Percentiles rank a stretch among this genome's conserved stretches.
Conservation (phyloP, 371 early-diverging fungal genomes). For the Saksenaea oblongispora region DNA sequence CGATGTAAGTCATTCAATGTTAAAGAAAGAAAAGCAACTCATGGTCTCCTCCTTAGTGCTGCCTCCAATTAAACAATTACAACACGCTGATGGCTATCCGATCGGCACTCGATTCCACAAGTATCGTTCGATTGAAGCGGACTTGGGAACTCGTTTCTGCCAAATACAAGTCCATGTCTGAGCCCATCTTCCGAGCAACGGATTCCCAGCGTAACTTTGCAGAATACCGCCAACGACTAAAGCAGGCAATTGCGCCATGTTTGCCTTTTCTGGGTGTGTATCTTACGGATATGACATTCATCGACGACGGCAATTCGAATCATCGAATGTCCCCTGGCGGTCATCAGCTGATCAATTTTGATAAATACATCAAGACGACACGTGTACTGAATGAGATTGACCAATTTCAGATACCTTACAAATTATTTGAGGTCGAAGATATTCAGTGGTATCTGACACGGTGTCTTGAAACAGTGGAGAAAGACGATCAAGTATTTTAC, state of each 20-base stretch:
- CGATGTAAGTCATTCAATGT: constrained; percentile 27
- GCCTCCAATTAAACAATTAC: constrained; percentile 73
- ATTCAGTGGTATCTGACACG: constrained; percentile 39
- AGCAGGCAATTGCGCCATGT: constrained; percentile 67
- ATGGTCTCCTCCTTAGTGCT: constrained; percentile 37
- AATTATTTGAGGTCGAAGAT: constrained; percentile 57
- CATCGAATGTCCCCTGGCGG: constrained; percentile 37
- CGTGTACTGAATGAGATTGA: constrained; percentile 74
- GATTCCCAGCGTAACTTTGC: constrained; percentile 75
- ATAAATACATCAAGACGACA: constrained; percentile 72
- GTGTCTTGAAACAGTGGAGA: constrained; percentile 38
- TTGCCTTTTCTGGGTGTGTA: constrained; percentile 86
- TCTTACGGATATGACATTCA: constrained; percentile 86
- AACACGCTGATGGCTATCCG: constrained; percentile 80
- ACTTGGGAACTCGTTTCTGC: constrained; percentile 71
- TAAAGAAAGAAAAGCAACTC: too few species aligned
- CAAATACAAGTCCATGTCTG: constrained; percentile 55
- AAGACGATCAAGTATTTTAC: constrained; percentile 45
- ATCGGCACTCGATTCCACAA: constrained; percentile 75
- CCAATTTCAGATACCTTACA: constrained; percentile 79
- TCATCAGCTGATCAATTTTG: constrained; percentile 73
- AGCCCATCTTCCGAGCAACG: constrained; percentile 61
- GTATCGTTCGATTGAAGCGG: constrained; percentile 69
- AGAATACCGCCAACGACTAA: constrained; percentile 71
- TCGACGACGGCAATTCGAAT: constrained; percentile 56